Percentiles rank a stretch among this genome's conserved stretches.
Evolutionary conservation across 768 basidiomycete species (phyloP).

Genomic region (Russula emetica): DNA sequence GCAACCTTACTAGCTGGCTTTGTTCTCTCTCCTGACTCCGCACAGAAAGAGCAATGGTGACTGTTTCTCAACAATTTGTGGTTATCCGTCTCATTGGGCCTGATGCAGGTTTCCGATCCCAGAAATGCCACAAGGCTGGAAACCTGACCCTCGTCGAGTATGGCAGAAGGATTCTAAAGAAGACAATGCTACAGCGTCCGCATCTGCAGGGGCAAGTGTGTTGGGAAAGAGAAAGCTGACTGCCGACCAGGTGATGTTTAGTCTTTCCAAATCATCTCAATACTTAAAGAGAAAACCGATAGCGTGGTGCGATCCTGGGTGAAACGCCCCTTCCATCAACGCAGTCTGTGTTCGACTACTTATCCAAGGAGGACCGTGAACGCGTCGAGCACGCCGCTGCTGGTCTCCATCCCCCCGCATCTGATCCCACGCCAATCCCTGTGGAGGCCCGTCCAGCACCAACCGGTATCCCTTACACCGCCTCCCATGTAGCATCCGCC

Average conservation of each 20-base stretch:
- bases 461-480: constrained; percentile 43
- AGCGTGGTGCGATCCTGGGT: constrained; percentile 83
- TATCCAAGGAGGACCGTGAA: constrained; percentile 89
- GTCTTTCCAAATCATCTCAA: too few relatives aligned
- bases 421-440: constrained; percentile 32
- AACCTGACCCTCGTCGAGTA: constrained; percentile 73
- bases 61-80: constrained; percentile 29
- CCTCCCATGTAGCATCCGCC: constrained; percentile 77
- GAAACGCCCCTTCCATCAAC: constrained; percentile 70
- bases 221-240: constrained; percentile 35
- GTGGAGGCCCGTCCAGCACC: constrained; percentile 30
- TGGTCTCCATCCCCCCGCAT: constrained; percentile 30
- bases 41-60: constrained; percentile 67
- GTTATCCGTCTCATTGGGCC: constrained; percentile 26
- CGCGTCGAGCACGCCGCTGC: constrained; percentile 62
- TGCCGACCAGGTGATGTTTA: constrained; percentile 16
- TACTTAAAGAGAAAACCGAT: neutral
- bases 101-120: constrained; percentile 73
- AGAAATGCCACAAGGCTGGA: constrained; percentile 80
- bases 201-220: constrained; percentile 53
- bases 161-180: constrained; percentile 51
- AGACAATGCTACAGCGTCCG: constrained; percentile 35
- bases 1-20: constrained; percentile 72
- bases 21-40: constrained; percentile 57
- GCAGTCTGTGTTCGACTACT: constrained; percentile 88